Conservation (phyloP, 2,329 filamentous ascomycete species). For the Cladosporium austrohemisphaericum region DNA sequence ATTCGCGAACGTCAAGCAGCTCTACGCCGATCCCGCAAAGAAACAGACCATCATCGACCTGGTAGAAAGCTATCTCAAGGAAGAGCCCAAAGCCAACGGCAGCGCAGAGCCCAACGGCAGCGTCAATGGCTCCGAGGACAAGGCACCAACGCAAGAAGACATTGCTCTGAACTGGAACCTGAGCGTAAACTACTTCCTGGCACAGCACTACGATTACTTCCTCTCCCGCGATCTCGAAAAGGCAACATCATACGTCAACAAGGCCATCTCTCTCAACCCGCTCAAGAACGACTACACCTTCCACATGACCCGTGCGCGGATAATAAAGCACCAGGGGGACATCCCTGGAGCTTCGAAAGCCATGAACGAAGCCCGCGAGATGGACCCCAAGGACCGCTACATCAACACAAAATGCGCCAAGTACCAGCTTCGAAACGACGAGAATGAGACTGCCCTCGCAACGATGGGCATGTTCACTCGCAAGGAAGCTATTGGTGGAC, state of each 20-base stretch:
- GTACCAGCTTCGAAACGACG: constrained; percentile 88
- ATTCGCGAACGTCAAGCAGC: constrained; percentile 92
- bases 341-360: constrained; percentile 72
- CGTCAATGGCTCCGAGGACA: constrained; percentile 42
- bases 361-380: constrained; percentile 80
- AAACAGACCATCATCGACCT: constrained; percentile 70
- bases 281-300: constrained; percentile 87
- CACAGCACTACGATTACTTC: constrained; percentile 94
- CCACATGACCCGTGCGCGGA: constrained; percentile 90
- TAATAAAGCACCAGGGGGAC: constrained; percentile 87
- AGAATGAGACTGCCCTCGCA: constrained; percentile 78
- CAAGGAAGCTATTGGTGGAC: constrained; percentile 81
- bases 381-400: constrained; percentile 89
- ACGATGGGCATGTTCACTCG: constrained; percentile 93
- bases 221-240: constrained; percentile 78
- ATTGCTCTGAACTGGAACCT: constrained; percentile 62
- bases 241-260: constrained; percentile 77
- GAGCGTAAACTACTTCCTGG: constrained; percentile 85
- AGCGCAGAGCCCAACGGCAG: constrained; percentile 29
- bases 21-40: constrained; percentile 77
- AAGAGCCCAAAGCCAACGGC: constrained; percentile 29
- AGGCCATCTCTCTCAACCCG: constrained; percentile 73
- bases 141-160: constrained; percentile 45
- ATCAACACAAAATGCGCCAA: constrained; percentile 99
- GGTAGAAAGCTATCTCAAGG: constrained; percentile 69